These are phyloP conservation scores for Keqinozyma sinolaborantium DNA, from an alignment of 1,139 yeast species.

Conservation along the genomic window DNA sequence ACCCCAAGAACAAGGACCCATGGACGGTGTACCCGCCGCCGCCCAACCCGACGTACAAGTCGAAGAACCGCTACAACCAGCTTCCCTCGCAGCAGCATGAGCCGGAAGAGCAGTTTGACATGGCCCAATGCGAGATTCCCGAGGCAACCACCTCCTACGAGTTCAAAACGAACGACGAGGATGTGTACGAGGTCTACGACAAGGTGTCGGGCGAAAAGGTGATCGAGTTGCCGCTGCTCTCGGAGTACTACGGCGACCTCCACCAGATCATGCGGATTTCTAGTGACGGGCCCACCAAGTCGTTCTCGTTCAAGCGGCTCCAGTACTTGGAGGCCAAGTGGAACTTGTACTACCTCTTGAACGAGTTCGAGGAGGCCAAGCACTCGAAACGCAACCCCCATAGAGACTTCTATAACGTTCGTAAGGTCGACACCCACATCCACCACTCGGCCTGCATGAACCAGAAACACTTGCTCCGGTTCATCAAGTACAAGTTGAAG, in stretches of 20 bases:
- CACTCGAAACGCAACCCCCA: slow-evolving; percentile 80
- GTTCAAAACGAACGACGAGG: slow-evolving; percentile 54
- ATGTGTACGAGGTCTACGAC: slow-evolving; percentile 64
- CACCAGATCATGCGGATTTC: slow-evolving; percentile 68
- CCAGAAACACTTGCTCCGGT: slow-evolving; percentile 91
- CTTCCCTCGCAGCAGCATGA: slow-evolving; percentile 28
- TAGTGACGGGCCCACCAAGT: slow-evolving; percentile 95
- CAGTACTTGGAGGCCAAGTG: slow-evolving; percentile 95
- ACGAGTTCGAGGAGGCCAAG: slow-evolving; percentile 89
- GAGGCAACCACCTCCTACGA: slow-evolving; percentile 46
- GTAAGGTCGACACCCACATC: slow-evolving; percentile 98
- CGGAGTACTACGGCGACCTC: slow-evolving; percentile 81
- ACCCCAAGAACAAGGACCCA: slow-evolving; percentile 70
- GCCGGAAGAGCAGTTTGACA: slow-evolving; percentile 52
- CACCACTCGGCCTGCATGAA: slow-evolving; percentile 99
- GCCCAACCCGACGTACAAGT: slow-evolving; percentile 88
- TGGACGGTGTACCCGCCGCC: slow-evolving; percentile 94
- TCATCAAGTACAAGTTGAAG: slow-evolving; percentile 79
- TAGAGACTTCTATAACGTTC: slow-evolving; percentile 94
- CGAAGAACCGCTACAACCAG: slow-evolving; percentile 57
- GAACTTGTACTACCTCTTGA: slow-evolving; percentile 83
- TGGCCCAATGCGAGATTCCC: slow-evolving; percentile 64
- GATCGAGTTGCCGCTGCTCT: slow-evolving; percentile 68
- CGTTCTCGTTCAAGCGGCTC: slow-evolving; percentile 90
- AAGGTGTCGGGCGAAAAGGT: slow-evolving; percentile 26